Evolutionary conservation across 2,329 filamentous ascomycete species (phyloP), one percentile per base, ranked within the genome.

Genomic region (Pyrenophora graminea): DNA sequence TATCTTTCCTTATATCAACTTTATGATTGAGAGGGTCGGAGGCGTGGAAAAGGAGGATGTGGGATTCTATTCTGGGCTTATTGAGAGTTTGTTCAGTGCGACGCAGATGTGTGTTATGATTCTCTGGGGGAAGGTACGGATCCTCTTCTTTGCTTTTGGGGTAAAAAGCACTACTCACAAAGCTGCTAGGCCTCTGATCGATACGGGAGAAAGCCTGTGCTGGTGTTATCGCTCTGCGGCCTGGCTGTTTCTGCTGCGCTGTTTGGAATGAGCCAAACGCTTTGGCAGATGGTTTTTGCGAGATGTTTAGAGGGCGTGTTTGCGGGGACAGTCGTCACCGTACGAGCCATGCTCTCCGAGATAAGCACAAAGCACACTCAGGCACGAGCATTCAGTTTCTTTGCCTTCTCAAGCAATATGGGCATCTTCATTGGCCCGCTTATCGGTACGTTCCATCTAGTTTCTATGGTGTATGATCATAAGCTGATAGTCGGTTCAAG

Each of bases 21-120:
- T 87, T 66, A 93, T 93, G 89, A 85, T 90, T 32, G 77, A 83
- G 70, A 78, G 82, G 49, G 87, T 85, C 51, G 88, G 88, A 8
- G 64, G 78, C 9, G 73, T 93, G 2, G 70, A 79, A 1, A 76
- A 83, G 38, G 74, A 80, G n/a, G 86, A 91, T 68, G 84, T 91
- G 3, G 90, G 90, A 2, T 93, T 92, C 75, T 93, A 91, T 76
- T 84, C 80, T 50, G 90, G 90, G 2, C 75, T 91, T 10, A 91
- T 93, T 67, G 81, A 84, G 64, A 82, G 80, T 0, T 74, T 91
- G 25, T 93, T 92, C 74, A 89, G 85, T 2, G 74, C 87, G 5
- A 88, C 86, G 0, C 89, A 92, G 71, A 90, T 90, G 80, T 48
- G 83, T n/a, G 81, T 91, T 51, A 90, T 93, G 84, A 82, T 93